Evolutionary conservation across 305 asterid species (phyloP).

Genomic region (Fraxinus dipetala): DNA sequence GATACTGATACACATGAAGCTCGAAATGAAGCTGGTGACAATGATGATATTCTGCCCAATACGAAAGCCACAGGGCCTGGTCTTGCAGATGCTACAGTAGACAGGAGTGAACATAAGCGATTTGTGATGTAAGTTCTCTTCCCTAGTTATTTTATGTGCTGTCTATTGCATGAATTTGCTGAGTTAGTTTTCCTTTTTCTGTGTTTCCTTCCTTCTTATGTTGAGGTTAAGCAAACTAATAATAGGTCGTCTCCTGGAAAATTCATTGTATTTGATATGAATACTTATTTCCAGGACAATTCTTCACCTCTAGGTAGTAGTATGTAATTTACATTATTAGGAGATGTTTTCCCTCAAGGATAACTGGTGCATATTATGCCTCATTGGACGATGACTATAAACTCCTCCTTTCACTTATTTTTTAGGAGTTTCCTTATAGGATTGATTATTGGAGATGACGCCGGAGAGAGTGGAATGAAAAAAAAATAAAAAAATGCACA

Average conservation of each 20-base stretch:
- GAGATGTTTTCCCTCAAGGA: slow-evolving; percentile 7
- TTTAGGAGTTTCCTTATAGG: background rate
- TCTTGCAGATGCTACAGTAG: slow-evolving; percentile 46
- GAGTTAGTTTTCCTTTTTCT: background rate
- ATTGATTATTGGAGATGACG: background rate
- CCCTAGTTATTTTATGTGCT: slow-evolving; percentile 8
- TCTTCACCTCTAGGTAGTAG: background rate
- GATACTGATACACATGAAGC: slow-evolving; percentile 31
- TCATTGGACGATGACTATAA: background rate
- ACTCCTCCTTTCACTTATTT: background rate
- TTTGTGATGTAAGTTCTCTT: slow-evolving; percentile 61
- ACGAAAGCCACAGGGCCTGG: slow-evolving; percentile 62
- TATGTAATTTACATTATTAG: background rate
- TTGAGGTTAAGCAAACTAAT: background rate
- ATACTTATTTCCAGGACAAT: background rate
- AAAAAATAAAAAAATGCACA: background rate
- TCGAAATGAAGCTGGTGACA: slow-evolving; percentile 40
- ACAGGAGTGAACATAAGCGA: slow-evolving; percentile 79
- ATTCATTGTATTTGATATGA: background rate
- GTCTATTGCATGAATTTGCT: slow-evolving; percentile 12
- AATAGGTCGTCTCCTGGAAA: background rate
- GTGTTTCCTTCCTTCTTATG: background rate
- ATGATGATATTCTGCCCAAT: slow-evolving; percentile 39
- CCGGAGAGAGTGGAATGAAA: background rate
- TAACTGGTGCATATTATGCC: slow-evolving; percentile 12